Percentiles rank a stretch among this genome's conserved stretches.
Conservation (phyloP, 2,329 filamentous ascomycete genomes). For the Ophiosphaerella narmari region DNA sequence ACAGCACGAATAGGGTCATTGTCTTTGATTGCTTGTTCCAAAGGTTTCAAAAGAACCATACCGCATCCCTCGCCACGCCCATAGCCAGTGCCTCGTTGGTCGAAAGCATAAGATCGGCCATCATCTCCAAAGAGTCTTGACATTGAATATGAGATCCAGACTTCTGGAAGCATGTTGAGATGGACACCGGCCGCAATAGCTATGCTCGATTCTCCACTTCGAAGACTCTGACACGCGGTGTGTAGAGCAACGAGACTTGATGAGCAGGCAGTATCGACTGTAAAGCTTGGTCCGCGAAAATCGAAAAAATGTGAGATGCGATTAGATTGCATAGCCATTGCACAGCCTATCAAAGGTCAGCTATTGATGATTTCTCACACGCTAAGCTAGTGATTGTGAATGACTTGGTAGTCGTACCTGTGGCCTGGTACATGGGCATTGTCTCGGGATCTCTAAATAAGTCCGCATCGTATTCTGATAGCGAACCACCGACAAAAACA, state of each 20-base stretch:
- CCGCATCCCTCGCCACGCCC: conserved; percentile 67
- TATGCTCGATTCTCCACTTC: conserved; percentile 28
- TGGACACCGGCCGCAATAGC: conserved; percentile 30
- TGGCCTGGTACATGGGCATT: conserved; percentile 34
- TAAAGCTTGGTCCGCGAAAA: conserved; percentile 34
- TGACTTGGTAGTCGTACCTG: conserved; percentile 13
- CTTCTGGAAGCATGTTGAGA: conserved; percentile 29
- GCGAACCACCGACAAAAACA: conserved; percentile 30
- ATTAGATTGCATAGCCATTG: conserved; percentile 37
- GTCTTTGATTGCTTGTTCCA: conserved; percentile 62
- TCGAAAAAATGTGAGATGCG: conserved; percentile 39
- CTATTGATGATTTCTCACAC: neutral
- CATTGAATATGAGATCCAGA: conserved; percentile 29
- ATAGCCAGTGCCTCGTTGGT: conserved; percentile 63
- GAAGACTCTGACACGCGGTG: conserved; percentile 33
- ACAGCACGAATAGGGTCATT: conserved; percentile 58
- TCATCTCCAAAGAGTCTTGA: conserved; percentile 31
- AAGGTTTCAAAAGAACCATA: conserved; percentile 62
- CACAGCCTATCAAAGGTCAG: conserved; percentile 6
- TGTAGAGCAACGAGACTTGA: conserved; percentile 34
- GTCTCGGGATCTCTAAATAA: conserved; percentile 29
- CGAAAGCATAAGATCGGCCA: conserved; percentile 46
- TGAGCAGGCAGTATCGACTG: conserved; percentile 42
- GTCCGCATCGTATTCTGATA: conserved; percentile 31
- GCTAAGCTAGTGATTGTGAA: neutral